Conservation (phyloP, 495 filamentous ascomycete genomes). For the Tirmania nivea region DNA sequence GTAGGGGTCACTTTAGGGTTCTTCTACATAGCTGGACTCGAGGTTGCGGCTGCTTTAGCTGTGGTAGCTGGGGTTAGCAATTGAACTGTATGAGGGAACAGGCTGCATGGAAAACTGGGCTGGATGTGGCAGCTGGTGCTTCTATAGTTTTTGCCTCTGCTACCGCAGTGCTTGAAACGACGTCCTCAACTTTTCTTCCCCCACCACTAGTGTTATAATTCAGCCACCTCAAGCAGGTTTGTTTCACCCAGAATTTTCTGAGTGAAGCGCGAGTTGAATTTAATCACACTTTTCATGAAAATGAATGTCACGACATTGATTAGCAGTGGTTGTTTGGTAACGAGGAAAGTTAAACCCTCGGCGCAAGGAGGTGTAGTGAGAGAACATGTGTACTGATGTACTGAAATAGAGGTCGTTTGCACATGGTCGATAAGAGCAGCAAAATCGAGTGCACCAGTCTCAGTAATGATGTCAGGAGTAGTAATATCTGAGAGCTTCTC, state of each 20-base stretch:
- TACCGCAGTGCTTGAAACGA: no score
- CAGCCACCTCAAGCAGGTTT: conserved; percentile 29
- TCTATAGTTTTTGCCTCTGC: no score
- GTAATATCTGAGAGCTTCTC: conserved; percentile 30
- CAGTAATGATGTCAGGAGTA: conserved; percentile 31
- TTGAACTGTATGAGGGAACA: no score
- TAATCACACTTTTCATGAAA: conserved; percentile 34
- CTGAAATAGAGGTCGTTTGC: conserved; percentile 27
- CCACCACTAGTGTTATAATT: no score
- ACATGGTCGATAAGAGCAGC: conserved; percentile 29
- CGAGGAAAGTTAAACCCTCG: conserved; percentile 37
- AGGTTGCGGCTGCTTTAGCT: no score
- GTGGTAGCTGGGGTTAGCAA: no score
- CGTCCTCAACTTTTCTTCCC: neutral
- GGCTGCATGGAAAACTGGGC: no score
- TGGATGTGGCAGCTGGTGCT: no score
- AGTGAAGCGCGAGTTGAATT: conserved; percentile 41
- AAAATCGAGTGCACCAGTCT: conserved; percentile 35
- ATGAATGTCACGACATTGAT: conserved; percentile 33
- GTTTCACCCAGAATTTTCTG: conserved; percentile 33
- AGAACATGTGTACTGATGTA: conserved; percentile 37
- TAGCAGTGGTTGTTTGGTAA: conserved; percentile 30
- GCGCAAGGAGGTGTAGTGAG: conserved; percentile 49
- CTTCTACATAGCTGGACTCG: no score
- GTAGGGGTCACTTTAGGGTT: no score